Evolutionary conservation across 139 green algal species (phyloP).

Genomic region (Chlorella sp.): DNA sequence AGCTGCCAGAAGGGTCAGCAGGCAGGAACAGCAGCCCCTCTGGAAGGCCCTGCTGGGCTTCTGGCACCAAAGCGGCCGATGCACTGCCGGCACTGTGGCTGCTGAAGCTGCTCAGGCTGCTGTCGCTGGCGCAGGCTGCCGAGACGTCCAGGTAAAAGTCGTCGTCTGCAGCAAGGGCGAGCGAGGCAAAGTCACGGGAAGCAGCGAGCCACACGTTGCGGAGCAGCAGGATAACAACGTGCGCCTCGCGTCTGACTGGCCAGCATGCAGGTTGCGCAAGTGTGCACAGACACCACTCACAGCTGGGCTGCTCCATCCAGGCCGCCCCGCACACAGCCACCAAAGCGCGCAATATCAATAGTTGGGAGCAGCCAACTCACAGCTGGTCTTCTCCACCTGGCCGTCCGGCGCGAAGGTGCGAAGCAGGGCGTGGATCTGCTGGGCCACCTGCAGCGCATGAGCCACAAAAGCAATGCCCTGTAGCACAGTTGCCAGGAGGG

Average conservation of each 20-base stretch:
- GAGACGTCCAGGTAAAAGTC: slow-evolving; percentile 69
- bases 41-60: background rate
- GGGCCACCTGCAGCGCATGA: slow-evolving; percentile 48
- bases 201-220: no score
- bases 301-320: slow-evolving; percentile 24
- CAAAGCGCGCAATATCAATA: no score
- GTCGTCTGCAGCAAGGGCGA: slow-evolving; percentile 36
- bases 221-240: no score
- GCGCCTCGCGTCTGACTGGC: no score
- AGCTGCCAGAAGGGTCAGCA: background rate
- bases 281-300: no score
- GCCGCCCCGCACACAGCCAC: no score
- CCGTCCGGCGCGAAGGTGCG: slow-evolving; percentile 38
- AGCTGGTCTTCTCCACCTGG: slow-evolving; percentile 49
- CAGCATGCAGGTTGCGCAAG: no score
- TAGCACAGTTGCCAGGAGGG: no score
- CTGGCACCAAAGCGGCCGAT: background rate
- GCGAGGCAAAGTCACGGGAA: background rate
- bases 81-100: no score
- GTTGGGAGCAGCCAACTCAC: no score
- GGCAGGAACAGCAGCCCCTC: background rate
- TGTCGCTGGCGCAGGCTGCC: background rate
- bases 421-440: slow-evolving; percentile 52
- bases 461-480: no score
- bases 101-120: no score